Evolutionary conservation across 768 basidiomycete genomes (phyloP).

Genomic region (Russula sp.): DNA sequence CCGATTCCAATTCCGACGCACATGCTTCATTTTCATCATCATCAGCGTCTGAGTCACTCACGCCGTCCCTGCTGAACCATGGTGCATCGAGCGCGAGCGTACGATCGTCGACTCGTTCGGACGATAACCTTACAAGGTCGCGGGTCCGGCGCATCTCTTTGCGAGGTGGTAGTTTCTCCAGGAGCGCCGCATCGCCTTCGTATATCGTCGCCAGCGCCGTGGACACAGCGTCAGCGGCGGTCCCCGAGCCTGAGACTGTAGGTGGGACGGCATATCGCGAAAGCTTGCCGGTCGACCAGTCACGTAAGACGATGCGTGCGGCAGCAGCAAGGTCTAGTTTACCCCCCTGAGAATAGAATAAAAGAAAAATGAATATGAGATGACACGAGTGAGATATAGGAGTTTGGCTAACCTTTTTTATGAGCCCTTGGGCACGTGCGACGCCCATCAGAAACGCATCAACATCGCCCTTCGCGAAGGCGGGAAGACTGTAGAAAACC

Average conservation of each 20-base stretch:
- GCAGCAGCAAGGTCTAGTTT: slow-evolving; percentile 69
- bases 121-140: slow-evolving; percentile 50
- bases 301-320: slow-evolving; percentile 74
- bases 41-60: slow-evolving; percentile 31
- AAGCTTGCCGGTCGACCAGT: slow-evolving; percentile 78
- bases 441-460: slow-evolving; percentile 73
- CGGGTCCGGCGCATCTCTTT: slow-evolving; percentile 63
- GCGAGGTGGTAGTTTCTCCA: slow-evolving; percentile 49
- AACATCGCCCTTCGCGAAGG: slow-evolving; percentile 65
- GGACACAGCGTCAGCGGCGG: slow-evolving; percentile 19
- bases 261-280: slow-evolving; percentile 67
- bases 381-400: background rate
- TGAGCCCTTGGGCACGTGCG: slow-evolving; percentile 68
- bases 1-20: slow-evolving; percentile 21
- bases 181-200: slow-evolving; percentile 48
- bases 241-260: slow-evolving; percentile 17
- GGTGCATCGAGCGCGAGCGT: slow-evolving; percentile 41
- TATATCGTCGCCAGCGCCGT: slow-evolving; percentile 39
- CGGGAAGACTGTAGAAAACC: slow-evolving; percentile 82
- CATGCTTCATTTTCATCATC: slow-evolving; percentile 36
- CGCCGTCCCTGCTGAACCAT: slow-evolving; percentile 42
- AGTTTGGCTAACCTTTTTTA: slow-evolving; percentile 62
- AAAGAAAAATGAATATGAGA: slow-evolving; percentile 22
- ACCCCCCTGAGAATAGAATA: slow-evolving; percentile 52
- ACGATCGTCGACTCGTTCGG: slow-evolving; percentile 43